These are phyloP conservation scores for Fusarium lateritium DNA, from an alignment of 2,329 filamentous ascomycete species.

Conservation along the genomic window DNA sequence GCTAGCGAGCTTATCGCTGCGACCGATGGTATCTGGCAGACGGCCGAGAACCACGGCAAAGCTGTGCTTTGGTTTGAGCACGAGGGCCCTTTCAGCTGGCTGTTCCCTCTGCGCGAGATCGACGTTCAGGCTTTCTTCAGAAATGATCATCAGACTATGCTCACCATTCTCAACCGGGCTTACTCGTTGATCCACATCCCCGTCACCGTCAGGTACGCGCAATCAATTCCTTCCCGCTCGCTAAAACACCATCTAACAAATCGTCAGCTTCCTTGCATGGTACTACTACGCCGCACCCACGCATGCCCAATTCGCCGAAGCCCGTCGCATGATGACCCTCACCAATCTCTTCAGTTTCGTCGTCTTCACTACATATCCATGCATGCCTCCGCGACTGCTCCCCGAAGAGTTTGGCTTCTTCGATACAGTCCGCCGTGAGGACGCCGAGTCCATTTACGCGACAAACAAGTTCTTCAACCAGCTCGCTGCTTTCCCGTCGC, in stretches of 20 bases:
- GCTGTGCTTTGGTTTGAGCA: constrained; percentile 70
- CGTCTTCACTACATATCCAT: constrained; percentile 69
- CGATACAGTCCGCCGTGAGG: constrained; percentile 66
- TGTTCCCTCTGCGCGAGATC: constrained; percentile 67
- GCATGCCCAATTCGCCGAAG: constrained; percentile 55
- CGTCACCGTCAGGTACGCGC: constrained; percentile 67
- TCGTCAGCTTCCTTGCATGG: constrained; percentile 72
- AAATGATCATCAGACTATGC: constrained; percentile 64
- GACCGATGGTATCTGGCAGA: constrained; percentile 65
- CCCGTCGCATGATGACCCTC: constrained; percentile 62
- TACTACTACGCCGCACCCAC: constrained; percentile 71
- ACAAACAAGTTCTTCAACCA: constrained; percentile 71
- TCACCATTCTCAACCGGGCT: constrained; percentile 70
- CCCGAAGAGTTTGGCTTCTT: constrained; percentile 71
- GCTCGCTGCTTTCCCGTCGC: constrained; percentile 70
- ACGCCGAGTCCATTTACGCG: constrained; percentile 73
- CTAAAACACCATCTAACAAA: background rate
- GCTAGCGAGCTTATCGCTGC: constrained; percentile 53
- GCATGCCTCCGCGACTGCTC: constrained; percentile 70
- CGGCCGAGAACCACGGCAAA: constrained; percentile 69
- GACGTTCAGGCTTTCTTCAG: constrained; percentile 71
- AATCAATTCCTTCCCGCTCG: constrained; percentile 26
- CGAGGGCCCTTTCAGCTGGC: constrained; percentile 62
- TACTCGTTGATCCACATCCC: constrained; percentile 74
- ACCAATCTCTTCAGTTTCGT: constrained; percentile 69